Conservation (phyloP, 805 yeast species). For the Kodamaea jinghongensis region DNA sequence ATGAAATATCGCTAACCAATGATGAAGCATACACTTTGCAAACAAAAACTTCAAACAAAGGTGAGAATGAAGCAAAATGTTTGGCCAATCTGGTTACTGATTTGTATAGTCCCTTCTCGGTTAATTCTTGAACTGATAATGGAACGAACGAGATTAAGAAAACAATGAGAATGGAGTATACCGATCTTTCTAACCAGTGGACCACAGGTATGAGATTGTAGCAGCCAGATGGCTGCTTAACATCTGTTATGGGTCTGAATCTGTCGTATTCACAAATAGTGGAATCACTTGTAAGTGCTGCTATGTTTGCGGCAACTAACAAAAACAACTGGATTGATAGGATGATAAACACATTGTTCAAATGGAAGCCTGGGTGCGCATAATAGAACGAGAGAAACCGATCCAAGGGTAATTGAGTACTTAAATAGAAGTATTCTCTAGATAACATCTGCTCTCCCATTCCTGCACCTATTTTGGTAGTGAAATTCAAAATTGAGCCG, state of each 20-base stretch:
- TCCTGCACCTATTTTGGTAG: constrained; percentile 84
- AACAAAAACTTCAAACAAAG: constrained; percentile 75
- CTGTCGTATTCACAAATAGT: constrained; percentile 60
- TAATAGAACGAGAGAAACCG: constrained; percentile 76
- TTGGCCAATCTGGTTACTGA: constrained; percentile 61
- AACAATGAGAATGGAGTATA: constrained; percentile 70
- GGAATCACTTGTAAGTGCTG: constrained; percentile 60
- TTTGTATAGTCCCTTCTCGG: constrained; percentile 72
- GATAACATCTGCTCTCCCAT: constrained; percentile 89
- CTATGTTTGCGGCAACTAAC: constrained; percentile 59
- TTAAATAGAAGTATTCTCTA: constrained; percentile 75
- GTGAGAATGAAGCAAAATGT: constrained; percentile 70
- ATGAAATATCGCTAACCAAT: constrained; percentile 60
- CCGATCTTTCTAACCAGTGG: constrained; percentile 71
- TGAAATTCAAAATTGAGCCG: constrained; percentile 77
- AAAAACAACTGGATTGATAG: constrained; percentile 56
- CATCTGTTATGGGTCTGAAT: constrained; percentile 58
- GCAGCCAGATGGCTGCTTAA: constrained; percentile 67
- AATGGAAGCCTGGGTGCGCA: constrained; percentile 85
- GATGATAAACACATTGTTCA: constrained; percentile 72
- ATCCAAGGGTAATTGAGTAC: constrained; percentile 74
- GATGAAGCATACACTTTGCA: constrained; percentile 76
- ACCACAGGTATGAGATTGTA: constrained; percentile 66
- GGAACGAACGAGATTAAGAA: constrained; percentile 76
- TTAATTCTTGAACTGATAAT: constrained; percentile 70